phyloP scores from a whole-genome alignment of 371 early-diverging fungal species.

The Syncephalis plumigaleata region DNA sequence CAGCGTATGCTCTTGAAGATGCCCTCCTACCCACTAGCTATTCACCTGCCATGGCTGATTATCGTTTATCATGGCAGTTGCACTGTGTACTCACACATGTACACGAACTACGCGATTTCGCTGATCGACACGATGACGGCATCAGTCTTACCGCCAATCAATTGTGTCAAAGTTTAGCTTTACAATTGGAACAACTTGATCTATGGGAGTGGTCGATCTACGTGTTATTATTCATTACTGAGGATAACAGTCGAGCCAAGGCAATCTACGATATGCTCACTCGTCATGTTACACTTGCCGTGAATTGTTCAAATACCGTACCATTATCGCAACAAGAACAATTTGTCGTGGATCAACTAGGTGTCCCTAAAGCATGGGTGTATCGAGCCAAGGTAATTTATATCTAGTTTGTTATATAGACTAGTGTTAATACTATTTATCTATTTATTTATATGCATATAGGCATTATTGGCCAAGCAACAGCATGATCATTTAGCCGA shows the following conservation, averaged over 20 bases:
- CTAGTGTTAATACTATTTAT: conserved; percentile 4
- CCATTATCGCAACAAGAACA: conserved; percentile 4
- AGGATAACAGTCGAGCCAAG: conserved; percentile 10
- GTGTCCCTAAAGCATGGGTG: conserved; percentile 35
- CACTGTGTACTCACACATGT: conserved; percentile 29
- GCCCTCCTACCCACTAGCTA: conserved; percentile 28
- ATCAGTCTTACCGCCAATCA: conserved; percentile 14
- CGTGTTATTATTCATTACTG: conserved; percentile 28
- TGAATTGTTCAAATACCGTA: conserved; percentile 2
- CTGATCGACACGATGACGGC: conserved; percentile 8
- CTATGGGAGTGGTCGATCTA: conserved; percentile 58
- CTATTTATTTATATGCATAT: too few species aligned
- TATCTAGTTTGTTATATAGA: conserved; percentile 16
- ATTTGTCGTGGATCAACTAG: conserved; percentile 27
- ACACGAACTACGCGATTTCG: conserved; percentile 19
- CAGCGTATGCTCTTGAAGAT: conserved; percentile 22
- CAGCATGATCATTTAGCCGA: too few species aligned
- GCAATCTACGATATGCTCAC: conserved; percentile 7
- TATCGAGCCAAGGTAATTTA: conserved; percentile 30
- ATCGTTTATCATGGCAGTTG: conserved; percentile 36
- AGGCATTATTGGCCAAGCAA: too few species aligned
- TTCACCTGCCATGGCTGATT: conserved; percentile 24
- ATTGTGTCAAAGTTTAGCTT: conserved; percentile 25
- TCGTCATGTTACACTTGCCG: conserved; percentile 7
- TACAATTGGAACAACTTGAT: conserved; percentile 40